Evolutionary conservation across 2,329 filamentous ascomycete genomes (phyloP).

Genomic region (Fusarium virguliforme): DNA sequence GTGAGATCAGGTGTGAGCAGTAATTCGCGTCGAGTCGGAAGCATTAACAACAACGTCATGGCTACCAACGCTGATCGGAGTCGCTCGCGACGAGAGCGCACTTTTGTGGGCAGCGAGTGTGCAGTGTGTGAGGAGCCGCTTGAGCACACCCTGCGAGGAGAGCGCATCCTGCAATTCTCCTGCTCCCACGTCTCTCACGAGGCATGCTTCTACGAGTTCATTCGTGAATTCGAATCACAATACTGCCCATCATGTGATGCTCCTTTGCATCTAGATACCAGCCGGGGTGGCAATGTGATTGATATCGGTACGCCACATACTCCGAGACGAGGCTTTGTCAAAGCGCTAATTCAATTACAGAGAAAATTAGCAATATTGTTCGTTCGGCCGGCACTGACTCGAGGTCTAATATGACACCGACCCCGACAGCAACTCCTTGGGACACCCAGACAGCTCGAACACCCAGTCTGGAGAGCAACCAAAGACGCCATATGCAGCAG

Average conservation of each 20-base stretch:
- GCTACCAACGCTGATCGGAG: slow-evolving; percentile 75
- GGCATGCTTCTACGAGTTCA: slow-evolving; percentile 98
- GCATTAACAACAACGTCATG: slow-evolving; percentile 62
- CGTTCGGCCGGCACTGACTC: slow-evolving; percentile 81
- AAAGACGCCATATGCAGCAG: slow-evolving; percentile 54
- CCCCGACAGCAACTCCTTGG: slow-evolving; percentile 77
- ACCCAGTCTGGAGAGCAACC: slow-evolving; percentile 64
- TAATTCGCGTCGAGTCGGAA: slow-evolving; percentile 56
- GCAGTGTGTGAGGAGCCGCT: slow-evolving; percentile 97
- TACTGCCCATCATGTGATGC: slow-evolving; percentile 96
- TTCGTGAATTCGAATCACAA: slow-evolving; percentile 93
- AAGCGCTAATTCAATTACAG: slow-evolving; percentile 64
- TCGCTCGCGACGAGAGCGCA: slow-evolving; percentile 88
- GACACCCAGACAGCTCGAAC: slow-evolving; percentile 73
- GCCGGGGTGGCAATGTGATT: slow-evolving; percentile 91
- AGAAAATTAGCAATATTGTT: slow-evolving; percentile 95
- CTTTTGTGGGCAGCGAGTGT: slow-evolving; percentile 95
- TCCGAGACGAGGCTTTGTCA: slow-evolving; percentile 40
- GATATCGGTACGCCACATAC: slow-evolving; percentile 79
- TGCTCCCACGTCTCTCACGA: slow-evolving; percentile 98
- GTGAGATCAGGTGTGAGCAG: slow-evolving; percentile 54
- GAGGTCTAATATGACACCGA: slow-evolving; percentile 67
- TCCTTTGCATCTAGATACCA: slow-evolving; percentile 91
- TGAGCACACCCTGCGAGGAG: slow-evolving; percentile 93
- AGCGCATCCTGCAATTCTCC: slow-evolving; percentile 94